Evolutionary conservation across 2,329 filamentous ascomycete species (phyloP).

Genomic region (Alternaria ventricosa): DNA sequence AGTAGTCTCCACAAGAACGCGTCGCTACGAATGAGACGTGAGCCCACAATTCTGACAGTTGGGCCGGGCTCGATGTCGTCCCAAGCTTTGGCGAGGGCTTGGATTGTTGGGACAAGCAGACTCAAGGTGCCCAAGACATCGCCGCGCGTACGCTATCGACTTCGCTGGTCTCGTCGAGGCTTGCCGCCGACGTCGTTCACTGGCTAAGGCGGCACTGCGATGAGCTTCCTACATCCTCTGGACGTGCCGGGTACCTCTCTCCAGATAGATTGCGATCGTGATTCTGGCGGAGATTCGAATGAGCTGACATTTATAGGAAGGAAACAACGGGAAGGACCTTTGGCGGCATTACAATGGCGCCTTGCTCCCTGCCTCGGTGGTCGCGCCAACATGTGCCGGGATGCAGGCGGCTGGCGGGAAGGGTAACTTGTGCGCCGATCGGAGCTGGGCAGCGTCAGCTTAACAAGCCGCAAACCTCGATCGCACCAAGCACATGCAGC

Average conservation of each 20-base stretch:
- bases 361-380: neutral
- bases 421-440: slow-evolving; percentile 6
- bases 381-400: slow-evolving; percentile 2
- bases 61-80: neutral
- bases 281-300: neutral
- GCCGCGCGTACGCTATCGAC: slow-evolving; percentile 11
- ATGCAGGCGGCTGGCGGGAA: slow-evolving; percentile 5
- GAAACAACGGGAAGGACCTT: slow-evolving; percentile 1
- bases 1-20: slow-evolving; percentile 4
- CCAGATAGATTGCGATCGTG: neutral
- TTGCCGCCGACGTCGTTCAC: neutral
- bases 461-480: slow-evolving; percentile 3
- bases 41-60: slow-evolving; percentile 1
- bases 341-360: neutral
- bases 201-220: neutral
- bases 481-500: slow-evolving; percentile 1
- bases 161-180: slow-evolving; percentile 2
- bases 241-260: neutral
- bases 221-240: neutral
- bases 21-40: neutral
- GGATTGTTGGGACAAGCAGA: slow-evolving; percentile 13
- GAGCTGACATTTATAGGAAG: neutral
- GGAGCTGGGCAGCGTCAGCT: slow-evolving; percentile 2
- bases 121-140: slow-evolving; percentile 10
- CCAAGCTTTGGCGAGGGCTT: slow-evolving; percentile 8